Evolutionary conservation across 441 rosid species (phyloP).

Genomic region (Hura crepitans): DNA sequence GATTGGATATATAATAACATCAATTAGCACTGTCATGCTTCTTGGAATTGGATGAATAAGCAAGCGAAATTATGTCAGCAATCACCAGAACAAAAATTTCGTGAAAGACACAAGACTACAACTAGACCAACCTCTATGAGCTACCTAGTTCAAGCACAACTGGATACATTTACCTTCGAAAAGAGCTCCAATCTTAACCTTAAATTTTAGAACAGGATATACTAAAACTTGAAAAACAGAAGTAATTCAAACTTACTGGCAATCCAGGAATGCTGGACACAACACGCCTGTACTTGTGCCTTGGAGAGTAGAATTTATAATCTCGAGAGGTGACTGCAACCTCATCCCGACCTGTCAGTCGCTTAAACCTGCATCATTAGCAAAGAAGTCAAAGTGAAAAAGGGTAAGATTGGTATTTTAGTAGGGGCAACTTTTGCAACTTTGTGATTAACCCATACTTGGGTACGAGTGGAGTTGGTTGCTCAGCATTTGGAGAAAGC

Average conservation of each 20-base stretch:
- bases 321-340: slow-evolving; percentile 68
- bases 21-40: neutral
- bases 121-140: neutral
- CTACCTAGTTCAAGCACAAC: neutral
- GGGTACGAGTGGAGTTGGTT: neutral
- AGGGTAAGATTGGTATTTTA: neutral
- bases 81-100: neutral
- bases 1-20: neutral
- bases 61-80: neutral
- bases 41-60: neutral
- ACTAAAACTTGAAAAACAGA: slow-evolving; percentile 29
- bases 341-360: slow-evolving; percentile 78
- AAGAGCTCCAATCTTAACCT: slow-evolving; percentile 14
- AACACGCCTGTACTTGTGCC: slow-evolving; percentile 76
- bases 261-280: slow-evolving; percentile 49
- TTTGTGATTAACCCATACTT: neutral
- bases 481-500: neutral
- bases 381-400: slow-evolving; percentile 25
- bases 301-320: slow-evolving; percentile 82
- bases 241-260: slow-evolving; percentile 45
- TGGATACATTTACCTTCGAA: neutral
- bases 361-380: slow-evolving; percentile 59
- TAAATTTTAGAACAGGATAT: neutral
- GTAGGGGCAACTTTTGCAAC: neutral
- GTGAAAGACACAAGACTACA: neutral